Conservation (phyloP, 1,139 yeast species). For the Candida frijolesensis region DNA sequence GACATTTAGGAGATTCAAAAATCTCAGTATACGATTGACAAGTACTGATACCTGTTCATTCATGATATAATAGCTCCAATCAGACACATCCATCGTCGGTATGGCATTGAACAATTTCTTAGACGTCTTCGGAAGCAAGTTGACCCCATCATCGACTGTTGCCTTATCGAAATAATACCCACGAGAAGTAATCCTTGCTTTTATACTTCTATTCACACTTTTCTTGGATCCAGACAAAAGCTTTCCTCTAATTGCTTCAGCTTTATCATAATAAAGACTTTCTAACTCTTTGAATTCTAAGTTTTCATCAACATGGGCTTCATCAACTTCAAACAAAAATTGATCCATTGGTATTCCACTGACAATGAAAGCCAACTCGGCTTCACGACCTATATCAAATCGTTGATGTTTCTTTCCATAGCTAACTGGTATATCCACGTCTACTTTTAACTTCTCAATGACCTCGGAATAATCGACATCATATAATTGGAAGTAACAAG, state of each 20-base stretch:
- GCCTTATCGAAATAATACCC: conserved; percentile 18
- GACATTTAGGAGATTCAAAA: conserved; percentile 46
- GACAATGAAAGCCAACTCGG: conserved; percentile 29
- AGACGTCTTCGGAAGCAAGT: conserved; percentile 37
- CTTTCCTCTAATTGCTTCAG: conserved; percentile 61
- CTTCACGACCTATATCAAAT: conserved; percentile 16
- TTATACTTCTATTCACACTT: conserved; percentile 31
- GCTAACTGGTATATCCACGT: conserved; percentile 6
- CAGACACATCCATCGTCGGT: conserved; percentile 29
- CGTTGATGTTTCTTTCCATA: conserved; percentile 10
- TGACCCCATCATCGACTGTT: conserved; percentile 33
- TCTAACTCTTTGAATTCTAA: conserved; percentile 20
- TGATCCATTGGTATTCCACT: conserved; percentile 20
- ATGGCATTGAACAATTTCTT: conserved; percentile 34
- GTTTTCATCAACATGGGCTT: conserved; percentile 13
- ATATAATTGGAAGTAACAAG: conserved; percentile 71
- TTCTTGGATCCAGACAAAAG: conserved; percentile 50
- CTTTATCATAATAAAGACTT: conserved; percentile 54
- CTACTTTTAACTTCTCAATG: conserved; percentile 18
- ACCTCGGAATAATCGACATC: conserved; percentile 43
- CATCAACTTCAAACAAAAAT: conserved; percentile 14
- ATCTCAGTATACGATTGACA: conserved; percentile 23
- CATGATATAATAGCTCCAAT: conserved; percentile 19
- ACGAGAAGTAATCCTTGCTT: conserved; percentile 28
- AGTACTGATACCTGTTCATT: conserved; percentile 25